phyloP scores from a whole-genome alignment of 495 filamentous ascomycete genomes.

The Trichoderma asperelloides region DNA sequence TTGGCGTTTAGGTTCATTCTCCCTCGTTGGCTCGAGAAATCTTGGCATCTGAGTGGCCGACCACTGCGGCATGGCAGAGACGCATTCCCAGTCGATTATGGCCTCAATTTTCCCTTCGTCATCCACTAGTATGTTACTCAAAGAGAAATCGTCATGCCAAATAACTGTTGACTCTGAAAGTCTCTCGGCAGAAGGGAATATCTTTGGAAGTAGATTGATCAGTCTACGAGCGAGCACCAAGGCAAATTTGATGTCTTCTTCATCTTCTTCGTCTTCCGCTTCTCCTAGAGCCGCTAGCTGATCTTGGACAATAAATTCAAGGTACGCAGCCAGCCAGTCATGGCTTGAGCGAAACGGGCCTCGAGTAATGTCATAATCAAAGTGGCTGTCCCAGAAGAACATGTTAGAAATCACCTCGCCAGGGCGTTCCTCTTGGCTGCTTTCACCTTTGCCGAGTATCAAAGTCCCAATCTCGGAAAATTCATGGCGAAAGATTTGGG shows the following conservation, averaged over 20 bases:
- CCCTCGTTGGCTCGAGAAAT: slow-evolving; percentile 19
- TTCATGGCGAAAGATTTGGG: slow-evolving; percentile 13
- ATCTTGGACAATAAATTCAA: not conserved
- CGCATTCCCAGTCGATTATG: slow-evolving; percentile 40
- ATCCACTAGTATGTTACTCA: slow-evolving; percentile 32
- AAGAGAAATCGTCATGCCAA: slow-evolving; percentile 31
- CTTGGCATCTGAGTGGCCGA: slow-evolving; percentile 21
- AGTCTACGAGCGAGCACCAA: slow-evolving; percentile 10
- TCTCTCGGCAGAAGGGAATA: slow-evolving; percentile 13
- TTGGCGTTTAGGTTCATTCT: slow-evolving; percentile 18
- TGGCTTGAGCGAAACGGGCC: not conserved
- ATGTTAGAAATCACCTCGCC: no score
- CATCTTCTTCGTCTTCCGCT: slow-evolving; percentile 13
- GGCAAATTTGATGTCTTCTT: slow-evolving; percentile 10
- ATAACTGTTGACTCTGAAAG: slow-evolving; percentile 19
- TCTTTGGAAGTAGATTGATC: slow-evolving; percentile 1
- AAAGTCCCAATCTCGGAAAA: slow-evolving; percentile 16
- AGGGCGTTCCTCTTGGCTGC: no score
- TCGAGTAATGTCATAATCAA: not conserved
- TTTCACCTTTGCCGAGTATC: slow-evolving; percentile 7
- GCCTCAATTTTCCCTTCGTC: slow-evolving; percentile 15
- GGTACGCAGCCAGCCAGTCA: not conserved
- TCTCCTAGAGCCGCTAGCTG: not conserved
- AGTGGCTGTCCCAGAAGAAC: not conserved
- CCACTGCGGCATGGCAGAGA: slow-evolving; percentile 29